Conservation (phyloP, 208 protist species). For the Lotmaria passim region DNA sequence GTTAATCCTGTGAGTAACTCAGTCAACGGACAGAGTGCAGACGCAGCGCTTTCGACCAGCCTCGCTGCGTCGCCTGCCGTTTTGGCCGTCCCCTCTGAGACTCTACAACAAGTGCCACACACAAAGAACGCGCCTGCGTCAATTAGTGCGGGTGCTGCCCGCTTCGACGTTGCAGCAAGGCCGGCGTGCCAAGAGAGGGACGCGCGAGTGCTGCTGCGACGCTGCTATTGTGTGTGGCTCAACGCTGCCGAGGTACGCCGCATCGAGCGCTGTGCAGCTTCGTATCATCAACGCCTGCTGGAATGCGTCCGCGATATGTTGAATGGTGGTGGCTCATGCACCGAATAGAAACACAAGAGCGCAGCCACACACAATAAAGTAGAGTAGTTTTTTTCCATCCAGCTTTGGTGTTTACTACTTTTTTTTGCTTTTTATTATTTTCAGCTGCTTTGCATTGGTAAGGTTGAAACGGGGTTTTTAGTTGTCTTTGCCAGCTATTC, state of each 20-base stretch:
- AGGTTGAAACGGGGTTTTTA: too few relatives aligned
- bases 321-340: background rate
- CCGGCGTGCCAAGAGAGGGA: background rate
- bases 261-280: constrained; percentile 23
- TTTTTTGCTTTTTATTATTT: background rate
- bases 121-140: too few relatives aligned
- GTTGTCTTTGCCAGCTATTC: too few relatives aligned
- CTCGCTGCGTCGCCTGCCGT: too few relatives aligned
- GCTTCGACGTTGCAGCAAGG: background rate
- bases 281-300: constrained; percentile 30
- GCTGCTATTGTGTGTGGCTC: constrained; percentile 20
- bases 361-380: background rate
- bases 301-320: constrained; percentile 26
- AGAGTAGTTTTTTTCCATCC: too few relatives aligned
- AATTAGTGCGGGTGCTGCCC: too few relatives aligned
- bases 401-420: too few relatives aligned
- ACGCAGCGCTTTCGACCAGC: too few relatives aligned
- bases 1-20: background rate
- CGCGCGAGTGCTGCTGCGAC: constrained; percentile 11
- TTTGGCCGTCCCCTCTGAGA: too few relatives aligned
- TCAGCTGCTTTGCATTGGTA: too few relatives aligned
- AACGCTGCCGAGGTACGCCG: constrained; percentile 14
- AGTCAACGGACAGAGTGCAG: background rate
- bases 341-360: background rate
- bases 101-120: too few relatives aligned